Base-by-base conservation (phyloP, 1,139 yeast species). In the Protomyces lactucae-debilis region DNA sequence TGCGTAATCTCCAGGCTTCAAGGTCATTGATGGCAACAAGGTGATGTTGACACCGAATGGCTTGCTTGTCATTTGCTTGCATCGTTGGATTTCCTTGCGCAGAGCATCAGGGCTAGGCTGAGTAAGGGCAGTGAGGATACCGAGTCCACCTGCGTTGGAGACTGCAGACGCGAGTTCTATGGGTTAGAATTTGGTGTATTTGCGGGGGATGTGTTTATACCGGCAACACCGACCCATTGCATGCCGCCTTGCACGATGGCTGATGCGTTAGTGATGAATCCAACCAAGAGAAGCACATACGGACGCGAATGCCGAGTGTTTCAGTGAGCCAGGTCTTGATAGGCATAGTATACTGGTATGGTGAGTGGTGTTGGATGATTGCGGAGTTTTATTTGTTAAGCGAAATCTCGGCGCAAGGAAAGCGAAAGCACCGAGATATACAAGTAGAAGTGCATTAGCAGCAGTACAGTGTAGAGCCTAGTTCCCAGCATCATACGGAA, bases 61-160 rank as follows among this genome's bases (percentile, higher is more conserved):
- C 32, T 54, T 45, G 45, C n/a, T 23, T 2, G 64, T 60, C 64
- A 60, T 60, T 40, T 46, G 54, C 40, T 52, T 25, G 37, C 64
- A 60, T 9, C 64, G 59, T 28, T 52, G 35, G n/a, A 52, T 55
- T 70, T 75, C 77, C 23, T 65, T 60, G 43, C 75, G 66, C 53
- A 75, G 70, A 5, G 71, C 73, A 63, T 75, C 77, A 9, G 77
- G 77, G 36, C 71, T 60, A 3, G 73, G 72, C 61, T 71, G 73
- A 2, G 75, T 72, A 61, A 75, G 72, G 0, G 77, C 77, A 8
- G 76, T 74, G 54, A 75, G 65, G 55, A 74, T 74, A 12, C 76
- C 77, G 10, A 75, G 70, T 10, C 74, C 77, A 6, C 77, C 77
- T 3, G 77, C 77, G 55, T 75, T 73, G 45, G 76, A 74, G 18